Base-by-base conservation (phyloP, 192 early-diverging fungal species). In the Podila verticillata region DNA sequence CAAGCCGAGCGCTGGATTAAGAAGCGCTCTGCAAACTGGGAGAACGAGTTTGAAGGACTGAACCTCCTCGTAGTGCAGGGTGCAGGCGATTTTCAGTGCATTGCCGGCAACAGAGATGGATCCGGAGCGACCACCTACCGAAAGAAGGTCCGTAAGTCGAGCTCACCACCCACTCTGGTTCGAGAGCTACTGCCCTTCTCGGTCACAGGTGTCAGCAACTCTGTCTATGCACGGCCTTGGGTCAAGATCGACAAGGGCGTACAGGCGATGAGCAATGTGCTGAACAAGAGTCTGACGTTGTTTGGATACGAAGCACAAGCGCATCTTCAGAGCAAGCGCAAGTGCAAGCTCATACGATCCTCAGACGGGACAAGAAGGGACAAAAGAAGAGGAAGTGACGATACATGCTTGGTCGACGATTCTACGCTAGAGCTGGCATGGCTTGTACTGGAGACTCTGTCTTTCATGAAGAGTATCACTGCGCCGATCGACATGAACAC, bases 171-270 rank as follows among this genome's bases (percentile, higher is more conserved):
- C n/a, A 32, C 8, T 36, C 29, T 13, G 4, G 28, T 12, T 26
- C 12, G 39, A 19, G 22, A 20, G 22, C 63, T 68, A 6, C 0
- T 51, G 29, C 61, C 65, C 12, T 54, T 56, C 5, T 64, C 61
- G 19, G 54, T 80, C 6, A 70, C 72, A 17, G 77, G 87, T 22
- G 63, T 88, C 12, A 86, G 84, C 29, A 88, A 88, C 30, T 84
- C 83, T 19, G 65, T 80, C 3, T 80, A 85, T 47, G 17, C 35
- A 12, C 57, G 59, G 4, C 87, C 84, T 19, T 88, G 87, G 87
- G 30, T 35, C 24, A 88, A 88, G 36, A 82, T 88, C 12, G 56
- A 83, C 19, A 36, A 69, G 15, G 87, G 87, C 2, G 36, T 57
- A 26, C 29, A 81, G 2, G 62, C 72, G 0, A 57, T 87, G 44